Evolutionary conservation across 768 basidiomycete genomes (phyloP).

Genomic region (Lactarius tabidus): DNA sequence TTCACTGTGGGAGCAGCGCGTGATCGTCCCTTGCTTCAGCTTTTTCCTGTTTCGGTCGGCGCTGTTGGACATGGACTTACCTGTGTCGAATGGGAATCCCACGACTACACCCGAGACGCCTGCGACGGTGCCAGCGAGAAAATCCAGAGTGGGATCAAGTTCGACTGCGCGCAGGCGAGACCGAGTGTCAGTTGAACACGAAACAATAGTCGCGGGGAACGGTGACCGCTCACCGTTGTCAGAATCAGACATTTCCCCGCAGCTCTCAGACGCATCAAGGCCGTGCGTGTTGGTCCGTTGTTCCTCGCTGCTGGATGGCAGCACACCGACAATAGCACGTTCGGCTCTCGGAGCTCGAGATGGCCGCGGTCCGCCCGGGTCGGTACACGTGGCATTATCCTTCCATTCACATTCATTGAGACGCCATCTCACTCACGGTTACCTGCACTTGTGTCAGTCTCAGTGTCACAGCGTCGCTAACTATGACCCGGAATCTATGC

Average conservation of each 20-base stretch:
- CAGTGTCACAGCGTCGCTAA: no score
- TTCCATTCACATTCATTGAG: no score
- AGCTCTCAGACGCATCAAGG: background rate
- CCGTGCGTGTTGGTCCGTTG: background rate
- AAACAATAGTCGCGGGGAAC: no score
- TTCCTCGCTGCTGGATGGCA: background rate
- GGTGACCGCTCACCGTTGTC: background rate
- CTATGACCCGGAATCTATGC: no score
- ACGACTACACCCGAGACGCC: constrained; percentile 36
- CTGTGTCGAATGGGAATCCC: constrained; percentile 36
- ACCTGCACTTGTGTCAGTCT: no score
- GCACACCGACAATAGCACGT: no score
- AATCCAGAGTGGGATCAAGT: constrained; percentile 67
- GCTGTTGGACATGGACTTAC: no score
- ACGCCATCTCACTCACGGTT: no score
- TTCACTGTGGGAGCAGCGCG: constrained; percentile 44
- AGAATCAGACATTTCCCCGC: background rate
- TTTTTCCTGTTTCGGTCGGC: background rate
- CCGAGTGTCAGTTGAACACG: no score
- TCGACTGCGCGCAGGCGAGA: constrained; percentile 22
- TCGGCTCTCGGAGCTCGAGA: no score
- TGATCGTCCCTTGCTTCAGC: background rate
- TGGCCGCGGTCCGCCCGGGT: no score
- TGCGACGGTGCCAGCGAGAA: constrained; percentile 72
- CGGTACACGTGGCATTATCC: no score